Conservation (phyloP, 257 asterid genomes). For the Eustoma russellianum region DNA sequence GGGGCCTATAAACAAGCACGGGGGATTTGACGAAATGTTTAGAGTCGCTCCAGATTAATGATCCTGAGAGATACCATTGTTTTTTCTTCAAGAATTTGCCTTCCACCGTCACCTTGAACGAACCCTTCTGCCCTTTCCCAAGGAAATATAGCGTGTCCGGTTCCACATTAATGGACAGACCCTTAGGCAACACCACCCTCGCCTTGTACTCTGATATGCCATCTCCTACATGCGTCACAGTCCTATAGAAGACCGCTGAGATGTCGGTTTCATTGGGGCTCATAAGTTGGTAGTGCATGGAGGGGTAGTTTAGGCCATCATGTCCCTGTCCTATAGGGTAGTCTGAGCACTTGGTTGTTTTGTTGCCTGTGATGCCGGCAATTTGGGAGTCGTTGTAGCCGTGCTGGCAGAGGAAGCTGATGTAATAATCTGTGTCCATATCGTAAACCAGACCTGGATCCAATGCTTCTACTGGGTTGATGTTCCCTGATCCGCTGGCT, state of each 20-base stretch:
- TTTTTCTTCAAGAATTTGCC: slow-evolving; percentile 28
- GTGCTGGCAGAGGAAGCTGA: slow-evolving; percentile 28
- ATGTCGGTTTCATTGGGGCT: slow-evolving; percentile 7
- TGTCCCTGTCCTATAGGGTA: background rate
- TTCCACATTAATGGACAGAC: slow-evolving; percentile 29
- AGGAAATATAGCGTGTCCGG: slow-evolving; percentile 37
- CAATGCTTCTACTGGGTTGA: slow-evolving; percentile 44
- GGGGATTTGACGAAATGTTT: too few species aligned
- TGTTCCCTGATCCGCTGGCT: slow-evolving; percentile 56
- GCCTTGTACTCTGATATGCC: slow-evolving; percentile 35
- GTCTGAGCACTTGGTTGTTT: background rate
- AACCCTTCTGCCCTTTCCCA: slow-evolving; percentile 22
- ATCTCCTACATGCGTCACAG: slow-evolving; percentile 47
- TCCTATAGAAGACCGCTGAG: slow-evolving; percentile 43
- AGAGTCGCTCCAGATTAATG: slow-evolving; percentile 1
- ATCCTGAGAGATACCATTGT: slow-evolving; percentile 12
- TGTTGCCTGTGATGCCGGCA: background rate
- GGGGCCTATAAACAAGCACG: too few species aligned
- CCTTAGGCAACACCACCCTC: slow-evolving; percentile 21
- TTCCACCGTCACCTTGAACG: slow-evolving; percentile 40
- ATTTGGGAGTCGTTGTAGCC: slow-evolving; percentile 13
- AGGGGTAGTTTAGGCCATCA: slow-evolving; percentile 7
- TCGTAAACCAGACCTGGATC: slow-evolving; percentile 66
- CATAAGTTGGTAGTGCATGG: background rate
- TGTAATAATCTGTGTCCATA: slow-evolving; percentile 29